phyloP scores from a whole-genome alignment of 345 rosid genomes.

The Ceriops zippeliana region DNA sequence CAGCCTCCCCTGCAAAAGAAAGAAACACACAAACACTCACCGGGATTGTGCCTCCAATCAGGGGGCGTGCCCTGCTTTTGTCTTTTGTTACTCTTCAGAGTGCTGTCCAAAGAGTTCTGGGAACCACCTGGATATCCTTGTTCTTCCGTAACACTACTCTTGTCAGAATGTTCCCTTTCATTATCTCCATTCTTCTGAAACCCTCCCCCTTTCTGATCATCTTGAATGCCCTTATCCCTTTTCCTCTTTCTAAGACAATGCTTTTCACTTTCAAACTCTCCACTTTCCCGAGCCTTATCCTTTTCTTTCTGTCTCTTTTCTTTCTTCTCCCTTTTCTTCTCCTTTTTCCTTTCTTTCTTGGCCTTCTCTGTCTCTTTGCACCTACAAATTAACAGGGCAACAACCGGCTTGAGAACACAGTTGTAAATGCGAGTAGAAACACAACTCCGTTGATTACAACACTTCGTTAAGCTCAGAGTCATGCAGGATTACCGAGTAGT shows the following conservation, averaged over 20 bases:
- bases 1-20: constrained; percentile 50
- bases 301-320: constrained; percentile 30
- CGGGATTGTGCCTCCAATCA: constrained; percentile 45
- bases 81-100: constrained; percentile 29
- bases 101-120: constrained; percentile 29
- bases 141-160: constrained; percentile 35
- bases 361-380: constrained; percentile 39
- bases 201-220: constrained; percentile 29
- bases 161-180: constrained; percentile 21
- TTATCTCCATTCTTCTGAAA: constrained; percentile 25
- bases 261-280: constrained; percentile 31
- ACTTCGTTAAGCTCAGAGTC: too few species aligned
- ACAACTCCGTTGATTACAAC: too few species aligned
- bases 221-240: constrained; percentile 28
- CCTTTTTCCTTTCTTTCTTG: constrained; percentile 28
- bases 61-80: constrained; percentile 33
- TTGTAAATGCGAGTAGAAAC: too few species aligned
- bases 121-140: constrained; percentile 33
- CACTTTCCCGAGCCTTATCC: constrained; percentile 27
- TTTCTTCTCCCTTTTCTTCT: constrained; percentile 29
- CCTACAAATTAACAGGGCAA: constrained; percentile 26
- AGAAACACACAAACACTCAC: constrained; percentile 53
- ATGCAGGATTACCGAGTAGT: too few species aligned
- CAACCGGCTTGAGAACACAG: constrained; percentile 19
- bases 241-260: constrained; percentile 37